Evolutionary conservation across 78 protist species (phyloP).

Genomic region (Isochrysis galbana): DNA sequence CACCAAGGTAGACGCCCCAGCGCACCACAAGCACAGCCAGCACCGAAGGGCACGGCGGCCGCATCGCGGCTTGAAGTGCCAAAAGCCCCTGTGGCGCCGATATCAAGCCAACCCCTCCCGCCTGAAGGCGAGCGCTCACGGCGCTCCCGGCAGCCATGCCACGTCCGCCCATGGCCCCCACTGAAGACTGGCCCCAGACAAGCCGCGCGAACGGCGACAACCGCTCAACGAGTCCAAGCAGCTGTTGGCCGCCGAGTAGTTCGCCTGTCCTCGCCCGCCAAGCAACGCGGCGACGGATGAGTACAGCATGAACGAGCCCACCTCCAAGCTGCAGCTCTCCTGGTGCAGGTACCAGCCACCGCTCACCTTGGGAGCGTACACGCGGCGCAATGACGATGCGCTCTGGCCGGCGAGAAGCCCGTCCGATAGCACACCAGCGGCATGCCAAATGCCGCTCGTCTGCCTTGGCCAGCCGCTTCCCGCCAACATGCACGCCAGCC

Average conservation of each 20-base stretch:
- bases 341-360: not conserved
- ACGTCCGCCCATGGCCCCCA: constrained; percentile 24
- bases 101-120: not conserved
- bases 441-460: not conserved
- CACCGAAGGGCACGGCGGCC: not conserved
- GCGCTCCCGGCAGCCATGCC: constrained; percentile 3
- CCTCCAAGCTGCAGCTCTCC: not conserved
- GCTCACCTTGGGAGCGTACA: not conserved
- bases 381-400: not conserved
- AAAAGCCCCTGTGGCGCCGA: not conserved
- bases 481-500: not conserved
- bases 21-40: not conserved
- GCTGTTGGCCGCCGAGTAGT: not conserved
- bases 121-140: not conserved
- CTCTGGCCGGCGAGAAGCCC: not conserved
- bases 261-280: not conserved
- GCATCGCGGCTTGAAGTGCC: not conserved
- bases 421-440: constrained; percentile 2
- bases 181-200: not conserved
- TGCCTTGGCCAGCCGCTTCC: not conserved
- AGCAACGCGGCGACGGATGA: not conserved
- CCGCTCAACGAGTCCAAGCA: not conserved
- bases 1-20: not conserved
- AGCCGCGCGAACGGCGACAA: not conserved
- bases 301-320: not conserved